phyloP scores from a whole-genome alignment of 2,329 filamentous ascomycete genomes.

The Venturia pyrina region DNA sequence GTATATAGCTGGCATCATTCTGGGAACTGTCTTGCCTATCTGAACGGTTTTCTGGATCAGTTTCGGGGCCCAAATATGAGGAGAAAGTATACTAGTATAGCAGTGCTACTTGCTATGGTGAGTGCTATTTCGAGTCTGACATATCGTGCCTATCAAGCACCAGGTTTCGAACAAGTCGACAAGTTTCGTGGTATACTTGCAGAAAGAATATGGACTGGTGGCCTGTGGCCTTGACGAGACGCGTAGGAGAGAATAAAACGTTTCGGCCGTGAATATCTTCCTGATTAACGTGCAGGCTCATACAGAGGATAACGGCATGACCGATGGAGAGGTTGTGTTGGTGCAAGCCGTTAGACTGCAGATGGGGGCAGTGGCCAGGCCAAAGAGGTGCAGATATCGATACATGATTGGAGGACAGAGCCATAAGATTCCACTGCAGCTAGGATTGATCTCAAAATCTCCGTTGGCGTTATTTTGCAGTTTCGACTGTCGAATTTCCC shows the following conservation, averaged over 20 bases:
- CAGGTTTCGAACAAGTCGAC: too few relatives aligned
- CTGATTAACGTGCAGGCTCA: neutral
- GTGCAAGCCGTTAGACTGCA: neutral
- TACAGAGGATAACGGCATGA: neutral
- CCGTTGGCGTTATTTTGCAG: too few relatives aligned
- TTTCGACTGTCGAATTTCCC: too few relatives aligned
- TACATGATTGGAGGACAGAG: too few relatives aligned
- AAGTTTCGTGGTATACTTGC: neutral
- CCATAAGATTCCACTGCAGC: too few relatives aligned
- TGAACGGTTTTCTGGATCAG: neutral
- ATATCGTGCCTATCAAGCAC: too few relatives aligned
- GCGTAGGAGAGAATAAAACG: neutral
- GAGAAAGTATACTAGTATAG: too few relatives aligned
- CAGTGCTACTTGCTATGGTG: neutral
- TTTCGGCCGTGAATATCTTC: neutral
- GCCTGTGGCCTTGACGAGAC: too few relatives aligned
- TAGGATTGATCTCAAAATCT: too few relatives aligned
- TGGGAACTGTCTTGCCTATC: neutral
- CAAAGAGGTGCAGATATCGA: neutral
- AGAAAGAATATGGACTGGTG: neutral
- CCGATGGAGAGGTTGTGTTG: neutral
- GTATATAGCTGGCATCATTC: neutral
- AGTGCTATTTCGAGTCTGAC: too few relatives aligned
- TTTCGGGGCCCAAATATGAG: too few relatives aligned
- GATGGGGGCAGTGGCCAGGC: neutral